Base-by-base conservation (phyloP, 2,329 filamentous ascomycete species). In the Fusarium sp. region DNA sequence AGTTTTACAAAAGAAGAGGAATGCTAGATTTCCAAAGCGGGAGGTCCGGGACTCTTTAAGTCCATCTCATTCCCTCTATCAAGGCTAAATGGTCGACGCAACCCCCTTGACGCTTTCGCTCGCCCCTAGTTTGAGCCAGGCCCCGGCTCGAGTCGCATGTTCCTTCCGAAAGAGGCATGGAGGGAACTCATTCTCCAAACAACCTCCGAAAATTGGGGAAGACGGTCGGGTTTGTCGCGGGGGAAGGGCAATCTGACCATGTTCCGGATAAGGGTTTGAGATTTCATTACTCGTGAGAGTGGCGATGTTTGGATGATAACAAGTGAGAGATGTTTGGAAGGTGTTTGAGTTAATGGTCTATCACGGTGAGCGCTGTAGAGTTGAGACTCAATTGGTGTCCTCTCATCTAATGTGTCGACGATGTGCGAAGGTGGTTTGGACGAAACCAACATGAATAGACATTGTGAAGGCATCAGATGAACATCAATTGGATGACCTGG, bases 151-250 rank as follows among this genome's bases (percentile, higher is more conserved):
- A 54, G 67, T 69, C 67, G 67, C 67, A 56, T 69, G 58, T 59
- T 69, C 67, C 54, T 69, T 69, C 67, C 67, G 5, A 70, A 70
- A 57, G 18, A 2, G 68, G 67, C 56, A 67, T 69, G 55, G 63
- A 20, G 31, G 36, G 13, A 53, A 53, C 33, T 25, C 4, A 29
- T 49, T 60, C 62, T 54, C 54, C 61, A 65, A 60, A 33, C 49
- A 44, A 33, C 44, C 58, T 53, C 57, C 57, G 36, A 51, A 62
- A 33, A 50, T 62, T 65, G 58, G 62, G 42, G 46, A 42, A 53
- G 13, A 27, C 8, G 18, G 14, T 50, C 44, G 6, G 34, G 25
- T 56, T 34, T 7, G 50, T 20, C 11, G 29, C 29, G 31, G 29
- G 50, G 29, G 18, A 23, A 33, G 27, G 16, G 29, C 27, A 1